Base-by-base conservation (phyloP, 768 basidiomycete genomes). In the Mycena floridula region DNA sequence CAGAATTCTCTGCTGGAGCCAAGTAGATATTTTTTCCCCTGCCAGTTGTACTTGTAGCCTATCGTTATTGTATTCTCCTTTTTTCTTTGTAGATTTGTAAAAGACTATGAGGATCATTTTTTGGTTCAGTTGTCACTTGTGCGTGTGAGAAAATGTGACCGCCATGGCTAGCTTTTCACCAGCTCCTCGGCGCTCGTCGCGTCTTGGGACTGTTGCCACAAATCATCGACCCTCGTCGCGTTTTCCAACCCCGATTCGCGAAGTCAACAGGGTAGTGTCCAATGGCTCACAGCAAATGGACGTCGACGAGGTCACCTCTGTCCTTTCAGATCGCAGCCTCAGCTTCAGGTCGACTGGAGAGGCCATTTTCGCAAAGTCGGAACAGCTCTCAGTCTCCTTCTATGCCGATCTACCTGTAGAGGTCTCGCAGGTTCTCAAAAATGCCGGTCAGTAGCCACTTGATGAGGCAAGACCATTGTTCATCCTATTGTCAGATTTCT, bases 341-440 rank as follows among this genome's bases (percentile, higher is more conserved):
- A 32, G 58, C 18, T 61, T 64, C 42, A 69, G 59, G 39, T 43
- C 59, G 37, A 60, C 55, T 48, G 58, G 54, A 56, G 82, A 70
- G 60, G 66, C 53, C 11, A 50, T 81, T 25, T 86, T 82, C 60
- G 84, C 86, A 39, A 83, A 82, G 60, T 85, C 85, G 25, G 77
- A 84, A 50, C 82, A 89, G 62, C 62, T 88, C 50, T 56, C 72
- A 11, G 82, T 80, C 20, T 66, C 74, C 18, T 79, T 86, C 60
- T 82, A 88, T 55, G 80, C 85, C 21, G 69, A 72, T 52, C 59
- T 89, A 40, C 88, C 88, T 3, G 64, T 80, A 5, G 88, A 90
- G 55, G 80, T 88, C 43, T 83, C 77, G 54, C 85, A 85, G 49
- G 73, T 82, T 16, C 67, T 89, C 39, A 77, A 72, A 51, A 79